Conservation (phyloP, 805 yeast genomes). For the Starmerella sp. region DNA sequence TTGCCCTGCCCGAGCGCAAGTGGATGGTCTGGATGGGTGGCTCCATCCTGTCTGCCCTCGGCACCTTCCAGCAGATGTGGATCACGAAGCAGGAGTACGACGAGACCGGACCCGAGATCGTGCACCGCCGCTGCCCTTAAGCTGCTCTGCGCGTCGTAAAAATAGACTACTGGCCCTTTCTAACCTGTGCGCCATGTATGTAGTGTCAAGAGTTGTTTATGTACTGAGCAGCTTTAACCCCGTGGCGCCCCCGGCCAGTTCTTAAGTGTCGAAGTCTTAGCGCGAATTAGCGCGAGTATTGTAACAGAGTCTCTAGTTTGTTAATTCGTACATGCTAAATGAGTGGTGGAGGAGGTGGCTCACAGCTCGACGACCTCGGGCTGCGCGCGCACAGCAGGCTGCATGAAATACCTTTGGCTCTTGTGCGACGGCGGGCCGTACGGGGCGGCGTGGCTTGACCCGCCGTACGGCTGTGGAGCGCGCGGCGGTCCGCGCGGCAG, state of each 20-base stretch:
- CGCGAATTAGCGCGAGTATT: too few species aligned
- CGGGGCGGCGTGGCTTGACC: neutral
- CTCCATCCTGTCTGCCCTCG: slow-evolving; percentile 94
- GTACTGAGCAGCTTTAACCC: neutral
- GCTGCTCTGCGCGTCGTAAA: slow-evolving; percentile 14
- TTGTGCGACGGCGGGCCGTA: neutral
- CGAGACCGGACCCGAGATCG: slow-evolving; percentile 99
- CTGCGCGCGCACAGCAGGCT: neutral
- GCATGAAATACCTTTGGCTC: slow-evolving; percentile 1
- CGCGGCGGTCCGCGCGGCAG: neutral
- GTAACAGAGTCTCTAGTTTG: too few species aligned
- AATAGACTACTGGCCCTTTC: neutral
- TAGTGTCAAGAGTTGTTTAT: neutral
- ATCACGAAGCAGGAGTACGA: slow-evolving; percentile 99
- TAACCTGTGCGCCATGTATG: neutral
- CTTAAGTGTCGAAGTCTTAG: too few species aligned
- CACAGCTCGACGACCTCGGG: neutral
- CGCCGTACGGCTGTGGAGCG: too few species aligned
- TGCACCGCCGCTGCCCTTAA: slow-evolving; percentile 91
- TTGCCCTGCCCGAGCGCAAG: slow-evolving; percentile 99
- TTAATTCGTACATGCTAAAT: too few species aligned
- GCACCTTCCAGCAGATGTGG: slow-evolving; percentile 99
- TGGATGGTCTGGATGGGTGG: slow-evolving; percentile 99
- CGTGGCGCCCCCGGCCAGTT: too few species aligned
- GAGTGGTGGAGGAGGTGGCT: neutral